Conservation (phyloP, 2,329 filamentous ascomycete genomes). For the Colletotrichum graminicola region DNA sequence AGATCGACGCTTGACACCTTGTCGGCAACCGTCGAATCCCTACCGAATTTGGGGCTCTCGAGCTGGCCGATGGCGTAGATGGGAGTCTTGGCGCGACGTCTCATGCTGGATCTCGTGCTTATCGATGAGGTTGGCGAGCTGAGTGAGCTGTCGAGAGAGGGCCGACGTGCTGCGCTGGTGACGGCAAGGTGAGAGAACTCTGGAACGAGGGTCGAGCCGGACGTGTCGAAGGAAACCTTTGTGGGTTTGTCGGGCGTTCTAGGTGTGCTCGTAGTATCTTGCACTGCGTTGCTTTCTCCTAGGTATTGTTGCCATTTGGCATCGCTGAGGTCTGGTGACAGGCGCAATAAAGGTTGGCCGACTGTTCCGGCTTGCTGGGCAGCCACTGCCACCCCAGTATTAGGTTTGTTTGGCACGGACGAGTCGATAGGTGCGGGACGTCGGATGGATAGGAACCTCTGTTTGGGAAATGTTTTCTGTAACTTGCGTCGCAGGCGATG, state of each 20-base stretch:
- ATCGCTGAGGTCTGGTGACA: conserved; percentile 51
- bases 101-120: conserved; percentile 49
- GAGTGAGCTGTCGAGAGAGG: conserved; percentile 41
- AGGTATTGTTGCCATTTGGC: conserved; percentile 51
- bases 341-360: conserved; percentile 41
- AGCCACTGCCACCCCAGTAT: conserved; percentile 33
- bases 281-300: conserved; percentile 43
- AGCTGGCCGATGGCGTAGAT: conserved; percentile 64
- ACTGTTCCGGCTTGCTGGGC: conserved; percentile 38
- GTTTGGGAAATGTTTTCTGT: conserved; percentile 49
- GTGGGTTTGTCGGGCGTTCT: conserved; percentile 22
- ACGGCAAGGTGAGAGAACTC: conserved; percentile 55
- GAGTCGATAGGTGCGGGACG: conserved; percentile 47
- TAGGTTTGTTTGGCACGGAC: conserved; percentile 41
- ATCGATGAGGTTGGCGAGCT: conserved; percentile 41
- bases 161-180: conserved; percentile 42
- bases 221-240: conserved; percentile 42
- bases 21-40: conserved; percentile 45
- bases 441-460: conserved; percentile 46
- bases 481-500: conserved; percentile 45
- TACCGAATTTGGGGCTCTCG: conserved; percentile 51
- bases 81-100: conserved; percentile 65
- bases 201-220: conserved; percentile 47
- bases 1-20: conserved; percentile 59
- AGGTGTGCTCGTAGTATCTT: conserved; percentile 44